A percentile compares a stretch with the other conserved stretches of the same genome.
These are phyloP conservation scores for Zygnema cylindricum DNA, from an alignment of 139 green algal genomes.

Conservation along the genomic window DNA sequence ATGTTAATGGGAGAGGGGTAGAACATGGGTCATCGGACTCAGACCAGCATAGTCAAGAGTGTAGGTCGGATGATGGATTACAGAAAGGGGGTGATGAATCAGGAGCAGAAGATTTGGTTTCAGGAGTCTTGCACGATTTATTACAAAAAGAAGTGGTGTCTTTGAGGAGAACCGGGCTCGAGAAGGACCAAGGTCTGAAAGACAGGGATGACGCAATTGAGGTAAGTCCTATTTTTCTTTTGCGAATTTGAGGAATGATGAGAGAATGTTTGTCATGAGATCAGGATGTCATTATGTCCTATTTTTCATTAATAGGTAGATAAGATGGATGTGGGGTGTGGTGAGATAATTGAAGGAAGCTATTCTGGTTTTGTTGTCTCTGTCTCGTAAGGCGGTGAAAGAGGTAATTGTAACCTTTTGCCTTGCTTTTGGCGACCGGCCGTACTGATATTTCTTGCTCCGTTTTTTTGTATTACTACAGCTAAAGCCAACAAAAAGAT, in stretches of 20 bases:
- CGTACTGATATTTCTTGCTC: too few relatives aligned
- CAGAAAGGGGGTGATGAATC: background rate
- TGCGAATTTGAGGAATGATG: background rate
- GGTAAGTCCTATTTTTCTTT: background rate
- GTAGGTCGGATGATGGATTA: background rate
- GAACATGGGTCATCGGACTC: background rate
- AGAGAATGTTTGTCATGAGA: too few relatives aligned
- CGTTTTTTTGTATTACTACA: too few relatives aligned
- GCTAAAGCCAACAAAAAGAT: too few relatives aligned
- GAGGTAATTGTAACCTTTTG: too few relatives aligned
- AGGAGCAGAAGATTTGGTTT: constrained; percentile 14
- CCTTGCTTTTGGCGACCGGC: too few relatives aligned
- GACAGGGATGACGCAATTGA: constrained; percentile 59
- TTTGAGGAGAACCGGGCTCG: constrained; percentile 11
- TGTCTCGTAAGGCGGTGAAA: too few relatives aligned
- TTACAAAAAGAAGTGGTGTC: constrained; percentile 50
- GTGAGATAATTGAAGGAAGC: too few relatives aligned
- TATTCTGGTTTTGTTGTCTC: too few relatives aligned
- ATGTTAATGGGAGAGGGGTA: background rate
- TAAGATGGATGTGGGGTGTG: too few relatives aligned
- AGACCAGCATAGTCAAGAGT: background rate
- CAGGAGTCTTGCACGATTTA: constrained; percentile 43
- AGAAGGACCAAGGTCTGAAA: constrained; percentile 55
- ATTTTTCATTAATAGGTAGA: too few relatives aligned
- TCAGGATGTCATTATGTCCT: too few relatives aligned